A percentile compares a stretch with the other conserved stretches of the same genome.
phyloP scores from a whole-genome alignment of 768 basidiomycete genomes.

The Termitomyces sp. region DNA sequence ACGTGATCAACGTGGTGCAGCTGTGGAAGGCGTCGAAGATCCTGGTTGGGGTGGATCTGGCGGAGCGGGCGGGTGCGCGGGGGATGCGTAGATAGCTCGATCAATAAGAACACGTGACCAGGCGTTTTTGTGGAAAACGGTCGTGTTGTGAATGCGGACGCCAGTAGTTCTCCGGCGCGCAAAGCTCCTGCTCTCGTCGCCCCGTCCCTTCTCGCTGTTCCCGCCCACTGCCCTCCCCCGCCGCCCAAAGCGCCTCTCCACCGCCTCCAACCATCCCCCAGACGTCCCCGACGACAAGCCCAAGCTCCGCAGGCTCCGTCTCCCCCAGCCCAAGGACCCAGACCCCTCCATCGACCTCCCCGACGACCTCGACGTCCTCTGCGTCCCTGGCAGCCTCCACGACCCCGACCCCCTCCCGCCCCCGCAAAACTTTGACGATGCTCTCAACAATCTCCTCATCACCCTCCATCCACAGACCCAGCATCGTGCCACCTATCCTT shows the following conservation, averaged over 20 bases:
- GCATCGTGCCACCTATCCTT: conserved; percentile 59
- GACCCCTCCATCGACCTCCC: conserved; percentile 48
- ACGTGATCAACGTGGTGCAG: conserved; percentile 92
- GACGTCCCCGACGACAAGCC: conserved; percentile 33
- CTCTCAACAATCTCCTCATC: conserved; percentile 69
- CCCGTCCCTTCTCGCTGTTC: conserved; percentile 12
- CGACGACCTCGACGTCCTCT: conserved; percentile 56
- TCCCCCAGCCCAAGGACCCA: conserved; percentile 28
- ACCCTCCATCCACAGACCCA: conserved; percentile 81
- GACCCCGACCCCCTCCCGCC: conserved; percentile 48
- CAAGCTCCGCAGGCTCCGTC: conserved; percentile 34
- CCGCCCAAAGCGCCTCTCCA: conserved; percentile 7
- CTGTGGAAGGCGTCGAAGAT: conserved; percentile 98
- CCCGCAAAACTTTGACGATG: conserved; percentile 71
- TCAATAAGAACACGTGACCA: conserved; percentile 6
- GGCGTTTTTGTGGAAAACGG: conserved; percentile 14
- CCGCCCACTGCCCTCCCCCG: conserved; percentile 5
- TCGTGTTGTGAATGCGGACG: conserved; percentile 28
- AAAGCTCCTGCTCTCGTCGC: conserved; percentile 28
- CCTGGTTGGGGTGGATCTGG: conserved; percentile 88
- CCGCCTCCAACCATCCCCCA: conserved; percentile 7
- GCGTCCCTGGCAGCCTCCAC: conserved; percentile 41
- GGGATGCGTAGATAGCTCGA: conserved; percentile 27
- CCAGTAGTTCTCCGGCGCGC: conserved; percentile 33
- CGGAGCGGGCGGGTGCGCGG: conserved; percentile 70